Evolutionary conservation across 2,329 filamentous ascomycete species (phyloP).

Genomic region (Stylonectria norvegica): DNA sequence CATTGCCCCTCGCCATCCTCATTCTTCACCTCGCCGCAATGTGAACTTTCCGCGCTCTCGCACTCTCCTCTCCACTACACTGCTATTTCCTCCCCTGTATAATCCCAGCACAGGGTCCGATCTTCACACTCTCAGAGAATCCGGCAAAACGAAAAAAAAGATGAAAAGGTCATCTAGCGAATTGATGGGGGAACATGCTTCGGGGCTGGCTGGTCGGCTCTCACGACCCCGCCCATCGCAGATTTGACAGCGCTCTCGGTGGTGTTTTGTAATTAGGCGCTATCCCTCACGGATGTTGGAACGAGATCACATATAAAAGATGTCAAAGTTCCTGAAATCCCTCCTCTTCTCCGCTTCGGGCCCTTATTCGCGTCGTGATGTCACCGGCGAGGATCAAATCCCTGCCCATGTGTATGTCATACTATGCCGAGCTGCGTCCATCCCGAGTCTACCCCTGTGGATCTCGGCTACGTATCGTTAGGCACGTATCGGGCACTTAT

Average conservation of each 20-base stretch:
- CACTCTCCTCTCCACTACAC: not conserved
- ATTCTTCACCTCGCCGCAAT: conserved; percentile 16
- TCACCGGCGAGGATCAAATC: too few relatives aligned
- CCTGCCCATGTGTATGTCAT: not conserved
- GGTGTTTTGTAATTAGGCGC: conserved; percentile 30
- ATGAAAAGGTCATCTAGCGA: too few relatives aligned
- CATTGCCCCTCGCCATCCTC: conserved; percentile 3
- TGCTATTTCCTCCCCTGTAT: not conserved
- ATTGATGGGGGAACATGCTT: not conserved
- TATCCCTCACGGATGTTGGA: conserved; percentile 13
- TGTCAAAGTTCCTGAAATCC: too few relatives aligned
- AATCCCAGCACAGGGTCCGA: not conserved
- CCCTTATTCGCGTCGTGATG: too few relatives aligned
- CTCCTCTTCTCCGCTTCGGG: too few relatives aligned
- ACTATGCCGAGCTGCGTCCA: not conserved
- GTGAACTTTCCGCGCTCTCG: not conserved
- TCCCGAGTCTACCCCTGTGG: too few relatives aligned
- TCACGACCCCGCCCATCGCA: not conserved
- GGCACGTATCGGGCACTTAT: conserved; percentile 23
- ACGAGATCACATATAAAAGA: conserved; percentile 24
- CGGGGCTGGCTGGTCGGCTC: not conserved
- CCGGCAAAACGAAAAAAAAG: conserved; percentile 1
- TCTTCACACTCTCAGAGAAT: not conserved
- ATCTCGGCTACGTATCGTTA: too few relatives aligned
- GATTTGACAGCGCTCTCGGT: conserved; percentile 19